phyloP scores from a whole-genome alignment of 805 yeast genomes.

The Schwanniomyces pseudopolymorphus region DNA sequence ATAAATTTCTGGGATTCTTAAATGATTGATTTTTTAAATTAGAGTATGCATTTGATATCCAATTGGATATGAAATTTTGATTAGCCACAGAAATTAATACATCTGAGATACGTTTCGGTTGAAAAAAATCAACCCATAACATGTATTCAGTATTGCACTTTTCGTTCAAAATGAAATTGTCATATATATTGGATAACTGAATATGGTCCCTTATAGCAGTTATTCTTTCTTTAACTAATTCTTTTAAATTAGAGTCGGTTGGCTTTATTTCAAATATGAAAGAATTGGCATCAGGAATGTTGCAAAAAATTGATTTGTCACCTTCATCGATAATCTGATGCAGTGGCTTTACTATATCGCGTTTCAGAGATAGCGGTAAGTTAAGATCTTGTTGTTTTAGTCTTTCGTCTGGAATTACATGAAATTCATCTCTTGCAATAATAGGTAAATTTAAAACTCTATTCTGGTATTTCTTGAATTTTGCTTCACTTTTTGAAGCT shows the following conservation, averaged over 20 bases:
- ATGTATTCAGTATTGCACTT: neutral
- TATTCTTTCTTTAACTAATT: slow-evolving; percentile 6
- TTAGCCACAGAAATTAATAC: slow-evolving; percentile 30
- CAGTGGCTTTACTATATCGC: neutral
- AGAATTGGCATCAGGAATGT: neutral
- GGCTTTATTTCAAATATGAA: neutral
- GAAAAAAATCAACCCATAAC: slow-evolving; percentile 48
- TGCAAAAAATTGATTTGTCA: neutral
- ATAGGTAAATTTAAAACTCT: slow-evolving; percentile 32
- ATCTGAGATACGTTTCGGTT: slow-evolving; percentile 34
- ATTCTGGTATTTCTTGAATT: slow-evolving; percentile 27
- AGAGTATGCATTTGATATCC: slow-evolving; percentile 43
- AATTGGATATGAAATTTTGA: slow-evolving; percentile 25
- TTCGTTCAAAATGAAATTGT: slow-evolving; percentile 4
- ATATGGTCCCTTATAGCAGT: slow-evolving; percentile 10
- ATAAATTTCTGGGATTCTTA: slow-evolving; percentile 31
- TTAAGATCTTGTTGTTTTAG: neutral
- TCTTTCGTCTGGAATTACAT: slow-evolving; percentile 18
- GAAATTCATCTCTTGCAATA: slow-evolving; percentile 28
- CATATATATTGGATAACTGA: slow-evolving; percentile 8
- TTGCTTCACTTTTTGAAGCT: slow-evolving; percentile 21
- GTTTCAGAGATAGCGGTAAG: neutral
- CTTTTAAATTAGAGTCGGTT: neutral
- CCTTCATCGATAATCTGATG: slow-evolving; percentile 10
- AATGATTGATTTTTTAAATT: slow-evolving; percentile 28